Evolutionary conservation across 352 stramenopile genomes (phyloP).

Genomic region (Blastocystis sp.): DNA sequence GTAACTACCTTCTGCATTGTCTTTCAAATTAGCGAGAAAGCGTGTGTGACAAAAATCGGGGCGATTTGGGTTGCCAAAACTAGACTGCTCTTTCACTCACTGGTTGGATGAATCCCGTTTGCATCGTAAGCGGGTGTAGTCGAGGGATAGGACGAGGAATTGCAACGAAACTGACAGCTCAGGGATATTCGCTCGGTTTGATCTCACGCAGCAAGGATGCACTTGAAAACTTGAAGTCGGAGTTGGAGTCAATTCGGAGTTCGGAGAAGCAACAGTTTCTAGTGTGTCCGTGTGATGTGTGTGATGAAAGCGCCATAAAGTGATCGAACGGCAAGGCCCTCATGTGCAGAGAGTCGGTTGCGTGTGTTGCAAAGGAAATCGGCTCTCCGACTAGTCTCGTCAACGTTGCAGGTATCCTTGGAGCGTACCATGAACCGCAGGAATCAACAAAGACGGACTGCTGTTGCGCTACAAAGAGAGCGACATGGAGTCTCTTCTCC

Average conservation of each 20-base stretch:
- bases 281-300: conserved; percentile 16
- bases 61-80: neutral
- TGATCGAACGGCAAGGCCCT: neutral
- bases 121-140: conserved; percentile 45
- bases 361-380: neutral
- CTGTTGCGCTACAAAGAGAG: neutral
- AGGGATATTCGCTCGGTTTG: conserved; percentile 24
- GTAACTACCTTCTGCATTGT: neutral
- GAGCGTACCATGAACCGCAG: neutral
- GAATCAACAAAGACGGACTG: conserved; percentile 33
- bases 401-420: conserved; percentile 1
- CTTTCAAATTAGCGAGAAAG: neutral
- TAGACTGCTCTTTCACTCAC: neutral
- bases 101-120: neutral
- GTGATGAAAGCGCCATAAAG: neutral
- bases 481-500: neutral
- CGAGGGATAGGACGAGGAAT: conserved; percentile 4
- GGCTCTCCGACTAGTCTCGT: neutral
- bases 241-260: neutral
- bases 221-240: neutral
- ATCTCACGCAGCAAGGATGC: conserved; percentile 6
- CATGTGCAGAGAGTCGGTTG: neutral
- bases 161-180: neutral
- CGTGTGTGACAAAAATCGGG: neutral
- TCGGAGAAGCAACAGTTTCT: neutral